A percentile compares a stretch with the other conserved stretches of the same genome.
phyloP scores from a whole-genome alignment of 192 early-diverging fungal species.

The Coemansia aciculifera region DNA sequence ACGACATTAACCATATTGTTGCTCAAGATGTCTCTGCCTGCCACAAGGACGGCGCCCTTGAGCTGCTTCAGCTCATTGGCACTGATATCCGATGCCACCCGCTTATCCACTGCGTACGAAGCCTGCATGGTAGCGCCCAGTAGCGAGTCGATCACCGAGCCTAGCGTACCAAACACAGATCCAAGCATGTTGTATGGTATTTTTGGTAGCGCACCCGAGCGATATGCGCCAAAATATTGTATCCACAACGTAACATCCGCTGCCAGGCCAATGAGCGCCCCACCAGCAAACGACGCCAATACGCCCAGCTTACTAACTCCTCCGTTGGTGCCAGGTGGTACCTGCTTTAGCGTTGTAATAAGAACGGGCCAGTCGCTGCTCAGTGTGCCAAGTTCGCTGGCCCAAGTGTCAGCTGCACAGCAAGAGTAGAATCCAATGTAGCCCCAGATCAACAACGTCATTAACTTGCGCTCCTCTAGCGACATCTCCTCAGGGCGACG shows the following conservation, averaged over 20 bases:
- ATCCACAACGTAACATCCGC: slow-evolving; percentile 57
- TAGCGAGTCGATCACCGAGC: slow-evolving; percentile 80
- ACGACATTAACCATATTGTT: slow-evolving; percentile 69
- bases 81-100: slow-evolving; percentile 52
- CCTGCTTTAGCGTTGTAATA: slow-evolving; percentile 75
- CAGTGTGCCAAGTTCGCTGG: slow-evolving; percentile 86
- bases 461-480: slow-evolving; percentile 20
- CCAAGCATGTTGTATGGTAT: slow-evolving; percentile 58
- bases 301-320: slow-evolving; percentile 74
- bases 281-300: slow-evolving; percentile 76
- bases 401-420: slow-evolving; percentile 76
- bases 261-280: slow-evolving; percentile 65
- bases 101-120: slow-evolving; percentile 64
- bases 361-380: slow-evolving; percentile 71
- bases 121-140: slow-evolving; percentile 79
- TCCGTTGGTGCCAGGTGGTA: slow-evolving; percentile 92
- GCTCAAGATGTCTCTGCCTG: slow-evolving; percentile 70
- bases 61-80: slow-evolving; percentile 53
- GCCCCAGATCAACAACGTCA: slow-evolving; percentile 54
- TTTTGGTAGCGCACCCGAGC: slow-evolving; percentile 27
- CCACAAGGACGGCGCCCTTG: slow-evolving; percentile 58
- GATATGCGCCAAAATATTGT: slow-evolving; percentile 52
- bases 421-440: slow-evolving; percentile 67
- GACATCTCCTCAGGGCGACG: slow-evolving; percentile 26
- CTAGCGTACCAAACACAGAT: slow-evolving; percentile 66